Conservation (phyloP, 73 alveolate genomes). For the Blepharisma japonicum region DNA sequence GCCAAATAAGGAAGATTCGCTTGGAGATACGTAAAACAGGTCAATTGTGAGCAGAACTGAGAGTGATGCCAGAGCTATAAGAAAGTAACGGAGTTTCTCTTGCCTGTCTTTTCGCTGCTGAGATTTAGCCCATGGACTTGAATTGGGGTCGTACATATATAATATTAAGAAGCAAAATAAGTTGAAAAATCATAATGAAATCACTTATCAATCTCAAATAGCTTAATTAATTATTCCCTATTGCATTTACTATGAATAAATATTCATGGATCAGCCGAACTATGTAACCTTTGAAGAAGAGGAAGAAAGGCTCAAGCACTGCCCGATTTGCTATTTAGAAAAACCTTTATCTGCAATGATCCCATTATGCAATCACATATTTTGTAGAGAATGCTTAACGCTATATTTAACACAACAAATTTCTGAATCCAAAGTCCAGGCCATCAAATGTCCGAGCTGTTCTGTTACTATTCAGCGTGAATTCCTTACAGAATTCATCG, state of each 20-base stretch:
- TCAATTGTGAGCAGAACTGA: slow-evolving; percentile 6
- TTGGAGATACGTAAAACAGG: background rate
- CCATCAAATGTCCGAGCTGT: background rate
- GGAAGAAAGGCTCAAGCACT: background rate
- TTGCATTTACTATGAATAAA: too few species aligned
- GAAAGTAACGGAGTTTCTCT: background rate
- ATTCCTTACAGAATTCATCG: background rate
- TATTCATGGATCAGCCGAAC: too few species aligned
- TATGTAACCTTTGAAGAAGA: too few species aligned
- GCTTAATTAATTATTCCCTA: too few species aligned
- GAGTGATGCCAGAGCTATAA: background rate
- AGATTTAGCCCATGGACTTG: slow-evolving; percentile 4
- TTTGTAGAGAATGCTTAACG: background rate
- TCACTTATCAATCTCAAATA: too few species aligned
- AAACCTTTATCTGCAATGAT: background rate
- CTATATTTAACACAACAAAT: background rate
- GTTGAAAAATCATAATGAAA: too few species aligned
- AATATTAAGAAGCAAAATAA: too few species aligned
- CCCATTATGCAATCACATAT: background rate
- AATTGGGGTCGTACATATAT: slow-evolving; percentile 7
- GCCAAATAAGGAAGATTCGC: background rate
- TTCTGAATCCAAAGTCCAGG: background rate
- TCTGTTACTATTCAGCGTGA: background rate
- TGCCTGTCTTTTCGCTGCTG: background rate
- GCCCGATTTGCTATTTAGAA: slow-evolving; percentile 1